phyloP scores from a whole-genome alignment of 371 early-diverging fungal species.

The Circinella umbellata region DNA sequence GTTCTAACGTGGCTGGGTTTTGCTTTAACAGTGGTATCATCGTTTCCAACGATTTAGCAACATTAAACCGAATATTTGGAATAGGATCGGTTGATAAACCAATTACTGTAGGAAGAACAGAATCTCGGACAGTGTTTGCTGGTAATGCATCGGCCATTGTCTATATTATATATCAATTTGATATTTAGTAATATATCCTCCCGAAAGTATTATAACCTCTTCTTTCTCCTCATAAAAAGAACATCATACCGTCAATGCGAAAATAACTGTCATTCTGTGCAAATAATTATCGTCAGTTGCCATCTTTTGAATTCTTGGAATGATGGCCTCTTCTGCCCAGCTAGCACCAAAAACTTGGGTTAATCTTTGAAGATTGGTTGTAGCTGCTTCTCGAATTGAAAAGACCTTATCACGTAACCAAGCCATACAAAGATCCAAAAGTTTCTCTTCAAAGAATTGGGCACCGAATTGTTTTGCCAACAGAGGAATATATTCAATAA shows the following conservation, averaged over 20 bases:
- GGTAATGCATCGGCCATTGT: constrained; percentile 90
- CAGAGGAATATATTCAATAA: constrained; percentile 97
- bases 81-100: constrained; percentile 91
- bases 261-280: constrained; percentile 96
- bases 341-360: constrained; percentile 93
- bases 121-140: constrained; percentile 85
- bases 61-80: constrained; percentile 99
- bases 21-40: constrained; percentile 82
- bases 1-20: constrained; percentile 62
- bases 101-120: constrained; percentile 88
- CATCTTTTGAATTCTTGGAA: constrained; percentile 57
- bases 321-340: constrained; percentile 24
- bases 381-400: constrained; percentile 97
- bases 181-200: neutral
- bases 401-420: constrained; percentile 98
- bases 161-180: constrained; percentile 37
- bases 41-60: constrained; percentile 92
- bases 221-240: neutral
- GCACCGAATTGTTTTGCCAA: constrained; percentile 95
- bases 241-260: constrained; percentile 81
- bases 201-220: neutral
- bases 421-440: constrained; percentile 91
- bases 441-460: constrained; percentile 95
- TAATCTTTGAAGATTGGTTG: constrained; percentile 87
- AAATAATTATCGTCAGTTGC: constrained; percentile 88